phyloP scores from a whole-genome alignment of 140 eudicot species.

The Anethum foeniculum region DNA sequence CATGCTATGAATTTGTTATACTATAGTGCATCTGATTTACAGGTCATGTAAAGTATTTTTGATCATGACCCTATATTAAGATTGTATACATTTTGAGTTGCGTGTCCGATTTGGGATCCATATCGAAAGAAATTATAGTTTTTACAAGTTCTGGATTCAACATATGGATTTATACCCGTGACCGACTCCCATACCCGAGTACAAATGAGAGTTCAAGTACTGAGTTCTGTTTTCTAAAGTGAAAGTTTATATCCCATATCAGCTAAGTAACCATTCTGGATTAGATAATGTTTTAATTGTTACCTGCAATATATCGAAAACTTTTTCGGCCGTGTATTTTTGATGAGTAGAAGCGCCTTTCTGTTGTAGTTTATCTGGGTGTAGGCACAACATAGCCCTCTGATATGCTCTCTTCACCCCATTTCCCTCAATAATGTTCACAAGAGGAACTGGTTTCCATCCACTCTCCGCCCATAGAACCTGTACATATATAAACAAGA shows the following conservation, averaged over 20 bases:
- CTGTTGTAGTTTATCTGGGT: constrained; percentile 95
- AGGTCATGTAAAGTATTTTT: background rate
- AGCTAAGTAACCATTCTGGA: background rate
- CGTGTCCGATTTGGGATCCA: background rate
- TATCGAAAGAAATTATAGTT: background rate
- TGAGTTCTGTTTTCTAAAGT: background rate
- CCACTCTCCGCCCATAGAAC: constrained; percentile 92
- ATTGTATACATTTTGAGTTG: background rate
- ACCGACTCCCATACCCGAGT: background rate
- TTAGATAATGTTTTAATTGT: background rate
- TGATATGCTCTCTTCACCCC: constrained; percentile 86
- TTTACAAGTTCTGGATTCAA: background rate
- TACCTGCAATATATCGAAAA: constrained; percentile 95
- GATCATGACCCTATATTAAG: background rate
- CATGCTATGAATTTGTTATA: background rate
- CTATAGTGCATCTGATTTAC: background rate
- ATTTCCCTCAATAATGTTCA: constrained; percentile 69
- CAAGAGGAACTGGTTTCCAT: constrained; percentile 86
- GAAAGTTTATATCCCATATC: background rate
- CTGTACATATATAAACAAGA: constrained; percentile 16
- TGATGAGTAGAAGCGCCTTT: constrained; percentile 76
- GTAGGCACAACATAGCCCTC: constrained; percentile 74
- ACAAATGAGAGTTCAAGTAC: background rate
- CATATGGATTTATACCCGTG: background rate
- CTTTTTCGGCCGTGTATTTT: constrained; percentile 73